Evolutionary conservation across 371 early-diverging fungal genomes (phyloP).

Genomic region (Conidiobolus incongruus): DNA sequence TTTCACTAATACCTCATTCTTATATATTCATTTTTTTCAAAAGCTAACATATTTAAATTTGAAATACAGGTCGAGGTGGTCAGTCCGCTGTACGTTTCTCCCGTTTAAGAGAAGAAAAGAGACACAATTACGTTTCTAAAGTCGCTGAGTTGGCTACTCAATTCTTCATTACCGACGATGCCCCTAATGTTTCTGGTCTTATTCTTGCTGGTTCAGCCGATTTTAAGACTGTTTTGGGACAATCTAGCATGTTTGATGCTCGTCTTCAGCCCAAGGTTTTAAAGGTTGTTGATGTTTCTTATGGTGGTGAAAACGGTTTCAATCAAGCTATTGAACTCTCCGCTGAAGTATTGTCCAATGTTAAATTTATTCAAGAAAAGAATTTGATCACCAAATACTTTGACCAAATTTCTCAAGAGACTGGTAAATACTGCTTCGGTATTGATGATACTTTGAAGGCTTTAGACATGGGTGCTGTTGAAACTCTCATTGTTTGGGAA

Average conservation of each 20-base stretch:
- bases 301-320: slow-evolving; percentile 99
- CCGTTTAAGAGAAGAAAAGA: slow-evolving; percentile 96
- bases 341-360: slow-evolving; percentile 83
- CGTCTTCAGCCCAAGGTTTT: slow-evolving; percentile 79
- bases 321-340: slow-evolving; percentile 95
- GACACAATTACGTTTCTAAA: slow-evolving; percentile 98
- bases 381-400: slow-evolving; percentile 92
- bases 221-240: slow-evolving; percentile 91
- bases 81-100: slow-evolving; percentile 99
- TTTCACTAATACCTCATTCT: not conserved
- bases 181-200: slow-evolving; percentile 72
- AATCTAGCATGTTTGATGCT: slow-evolving; percentile 88
- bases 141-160: slow-evolving; percentile 91
- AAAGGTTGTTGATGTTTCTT: slow-evolving; percentile 93
- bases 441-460: slow-evolving; percentile 94
- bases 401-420: slow-evolving; percentile 91
- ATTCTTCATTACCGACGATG: slow-evolving; percentile 80
- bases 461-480: slow-evolving; percentile 91
- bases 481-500: slow-evolving; percentile 96
- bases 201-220: slow-evolving; percentile 97
- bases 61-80: slow-evolving; percentile 78
- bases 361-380: slow-evolving; percentile 98
- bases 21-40: no score
- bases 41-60: no score
- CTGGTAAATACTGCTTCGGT: slow-evolving; percentile 94